Conservation (phyloP, 768 basidiomycete genomes). For the Russula vinacea region DNA sequence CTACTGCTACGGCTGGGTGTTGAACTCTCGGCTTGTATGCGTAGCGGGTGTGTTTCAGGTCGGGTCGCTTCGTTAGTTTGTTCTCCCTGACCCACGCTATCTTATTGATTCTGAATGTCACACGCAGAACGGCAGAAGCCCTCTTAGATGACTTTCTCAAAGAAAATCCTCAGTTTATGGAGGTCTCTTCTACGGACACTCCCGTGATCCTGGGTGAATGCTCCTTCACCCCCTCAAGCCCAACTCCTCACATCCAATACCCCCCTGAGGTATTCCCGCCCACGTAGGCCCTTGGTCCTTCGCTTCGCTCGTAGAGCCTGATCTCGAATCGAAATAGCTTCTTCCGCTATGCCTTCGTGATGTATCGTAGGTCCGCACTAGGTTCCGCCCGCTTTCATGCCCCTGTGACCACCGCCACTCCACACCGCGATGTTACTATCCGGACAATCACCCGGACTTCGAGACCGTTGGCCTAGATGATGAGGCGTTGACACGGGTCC, state of each 20-base stretch:
- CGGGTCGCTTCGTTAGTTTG: constrained; percentile 14
- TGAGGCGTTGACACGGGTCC: constrained; percentile 16
- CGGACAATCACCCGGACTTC: constrained; percentile 18
- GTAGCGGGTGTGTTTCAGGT: constrained; percentile 26
- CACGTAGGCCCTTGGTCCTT: not conserved
- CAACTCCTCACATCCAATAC: constrained; percentile 13
- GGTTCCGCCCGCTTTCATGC: constrained; percentile 26
- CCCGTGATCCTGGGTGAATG: constrained; percentile 24
- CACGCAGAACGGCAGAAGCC: constrained; percentile 19
- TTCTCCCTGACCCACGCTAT: not conserved
- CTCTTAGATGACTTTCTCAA: constrained; percentile 19
- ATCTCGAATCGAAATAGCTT: constrained; percentile 9
- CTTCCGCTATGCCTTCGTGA: constrained; percentile 15
- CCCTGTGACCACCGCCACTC: not conserved
- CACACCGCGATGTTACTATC: not conserved
- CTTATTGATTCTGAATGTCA: not conserved
- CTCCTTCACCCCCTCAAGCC: constrained; percentile 4
- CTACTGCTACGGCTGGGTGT: constrained; percentile 27
- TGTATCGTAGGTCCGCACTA: constrained; percentile 23
- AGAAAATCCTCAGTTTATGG: constrained; percentile 22
- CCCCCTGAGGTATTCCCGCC: constrained; percentile 7
- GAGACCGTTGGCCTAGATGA: constrained; percentile 18
- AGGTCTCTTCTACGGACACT: constrained; percentile 22
- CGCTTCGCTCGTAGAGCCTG: constrained; percentile 1
- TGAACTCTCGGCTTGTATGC: constrained; percentile 21